Evolutionary conservation across 192 early-diverging fungal species (phyloP).

Genomic region (Martensiomyces pterosporus): DNA sequence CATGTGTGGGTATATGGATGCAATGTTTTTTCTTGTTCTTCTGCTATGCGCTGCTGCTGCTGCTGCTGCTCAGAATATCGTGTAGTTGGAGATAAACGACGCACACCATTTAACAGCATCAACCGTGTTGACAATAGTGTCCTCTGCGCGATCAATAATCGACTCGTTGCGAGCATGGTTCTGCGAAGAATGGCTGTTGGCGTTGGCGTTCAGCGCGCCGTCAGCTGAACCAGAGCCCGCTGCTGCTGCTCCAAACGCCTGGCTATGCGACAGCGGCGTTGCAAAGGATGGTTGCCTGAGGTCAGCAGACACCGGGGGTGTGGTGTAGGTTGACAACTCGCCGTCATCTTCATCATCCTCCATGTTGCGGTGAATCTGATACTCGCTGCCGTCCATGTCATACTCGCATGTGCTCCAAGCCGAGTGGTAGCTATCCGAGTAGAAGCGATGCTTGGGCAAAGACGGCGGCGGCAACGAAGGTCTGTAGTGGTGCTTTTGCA

Average conservation of each 20-base stretch:
- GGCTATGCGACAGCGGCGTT: background rate
- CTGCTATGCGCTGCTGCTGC: background rate
- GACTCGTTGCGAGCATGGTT: conserved; percentile 35
- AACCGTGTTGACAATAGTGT: conserved; percentile 50
- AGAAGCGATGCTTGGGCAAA: background rate
- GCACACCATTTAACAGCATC: conserved; percentile 54
- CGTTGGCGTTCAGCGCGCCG: background rate
- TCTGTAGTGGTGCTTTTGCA: conserved; percentile 30
- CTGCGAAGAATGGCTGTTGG: conserved; percentile 2
- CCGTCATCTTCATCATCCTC: conserved; percentile 21
- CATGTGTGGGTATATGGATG: too few relatives aligned
- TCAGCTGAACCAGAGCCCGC: background rate
- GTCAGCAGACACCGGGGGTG: background rate
- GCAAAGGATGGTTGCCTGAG: too few relatives aligned
- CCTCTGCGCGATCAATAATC: conserved; percentile 48
- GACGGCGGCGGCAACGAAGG: background rate
- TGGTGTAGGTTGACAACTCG: background rate
- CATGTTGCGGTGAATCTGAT: conserved; percentile 17
- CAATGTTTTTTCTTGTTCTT: too few relatives aligned
- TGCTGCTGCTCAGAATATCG: conserved; percentile 39
- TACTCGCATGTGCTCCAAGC: conserved; percentile 5
- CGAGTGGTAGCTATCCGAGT: background rate
- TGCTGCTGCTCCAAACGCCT: background rate
- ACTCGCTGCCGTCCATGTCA: conserved; percentile 30
- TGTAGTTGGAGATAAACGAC: conserved; percentile 52